Conservation (phyloP, 768 basidiomycete genomes). For the Epithele typhae region DNA sequence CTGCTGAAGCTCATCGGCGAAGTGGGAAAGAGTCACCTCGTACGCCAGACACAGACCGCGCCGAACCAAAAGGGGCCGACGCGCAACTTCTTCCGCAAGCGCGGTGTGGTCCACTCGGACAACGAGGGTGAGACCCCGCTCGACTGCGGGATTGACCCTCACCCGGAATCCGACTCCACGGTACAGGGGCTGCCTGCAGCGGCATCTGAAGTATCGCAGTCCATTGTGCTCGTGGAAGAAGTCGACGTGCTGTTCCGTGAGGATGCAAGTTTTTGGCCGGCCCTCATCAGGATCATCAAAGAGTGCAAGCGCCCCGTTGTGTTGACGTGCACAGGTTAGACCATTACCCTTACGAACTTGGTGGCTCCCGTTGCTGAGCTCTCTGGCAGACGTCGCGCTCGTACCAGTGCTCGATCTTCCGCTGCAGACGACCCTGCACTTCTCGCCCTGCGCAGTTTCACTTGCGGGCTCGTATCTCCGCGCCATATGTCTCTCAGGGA, state of each 20-base stretch:
- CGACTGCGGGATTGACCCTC: background rate
- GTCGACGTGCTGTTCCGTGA: conserved; percentile 91
- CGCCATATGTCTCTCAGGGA: conserved; percentile 15
- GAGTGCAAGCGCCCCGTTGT: conserved; percentile 86
- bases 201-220: conserved; percentile 55
- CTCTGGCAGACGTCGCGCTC: conserved; percentile 55
- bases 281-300: conserved; percentile 75
- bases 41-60: conserved; percentile 16
- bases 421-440: conserved; percentile 65
- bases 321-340: conserved; percentile 90
- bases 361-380: conserved; percentile 5
- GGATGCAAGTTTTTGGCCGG: conserved; percentile 82
- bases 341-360: background rate
- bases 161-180: background rate
- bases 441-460: conserved; percentile 34
- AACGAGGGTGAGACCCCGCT: conserved; percentile 7
- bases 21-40: conserved; percentile 83
- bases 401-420: conserved; percentile 75
- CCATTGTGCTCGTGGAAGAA: conserved; percentile 89
- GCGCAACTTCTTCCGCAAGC: conserved; percentile 10
- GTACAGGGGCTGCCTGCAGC: too few relatives aligned
- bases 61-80: conserved; percentile 9
- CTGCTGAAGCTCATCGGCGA: conserved; percentile 83
- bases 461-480: conserved; percentile 20
- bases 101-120: conserved; percentile 21